Base-by-base conservation (phyloP, 345 rosid genomes). In the Triadica sebifera region DNA sequence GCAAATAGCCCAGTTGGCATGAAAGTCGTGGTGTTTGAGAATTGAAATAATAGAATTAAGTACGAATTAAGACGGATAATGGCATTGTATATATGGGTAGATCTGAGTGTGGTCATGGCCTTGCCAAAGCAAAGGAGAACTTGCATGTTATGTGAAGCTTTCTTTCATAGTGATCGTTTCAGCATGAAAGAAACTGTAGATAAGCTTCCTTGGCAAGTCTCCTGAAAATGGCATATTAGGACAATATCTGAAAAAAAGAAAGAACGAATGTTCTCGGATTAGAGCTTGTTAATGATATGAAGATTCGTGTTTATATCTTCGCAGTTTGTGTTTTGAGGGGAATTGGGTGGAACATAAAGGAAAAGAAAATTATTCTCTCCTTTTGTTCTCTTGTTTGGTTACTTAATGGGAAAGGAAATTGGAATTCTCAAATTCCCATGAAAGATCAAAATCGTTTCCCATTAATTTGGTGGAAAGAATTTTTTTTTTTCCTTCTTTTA, bases 131-230 rank as follows among this genome's bases (percentile, higher is more conserved):
- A 8, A 4, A 22, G 29, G 37, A 38, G 2, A 43, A 43, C 22
- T 37, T 43, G 73, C n/a, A 56, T 22, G 53, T 58, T 72, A 39
- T 60, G 80, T 46, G 77, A 80, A 77, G 78, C 80, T 69, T 66
- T 77, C 82, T 72, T 70, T 77, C 71, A 3, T 13, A 3, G 34
- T 29, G 34, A 29, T 12, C 12, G 39, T 70, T 60, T 9, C 47
- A 38, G 57, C 19, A 24, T 63, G 70, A 49, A 60, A 80, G 76
- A 57, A 77, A 71, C 29, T 81, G 81, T 74, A 73, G 7, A 74
- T 74, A 81, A 66, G 78, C 74, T 78, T 78, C 80, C 79, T 52
- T 24, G 67, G 74, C 75, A 2, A 60, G 52, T 63, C 37, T 10
- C 47, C 46, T n/a, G 76, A 70, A 58, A 8, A 20, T 57, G 65